Conservation (phyloP, 345 rosid species). For the Lagerstroemia speciosa region DNA sequence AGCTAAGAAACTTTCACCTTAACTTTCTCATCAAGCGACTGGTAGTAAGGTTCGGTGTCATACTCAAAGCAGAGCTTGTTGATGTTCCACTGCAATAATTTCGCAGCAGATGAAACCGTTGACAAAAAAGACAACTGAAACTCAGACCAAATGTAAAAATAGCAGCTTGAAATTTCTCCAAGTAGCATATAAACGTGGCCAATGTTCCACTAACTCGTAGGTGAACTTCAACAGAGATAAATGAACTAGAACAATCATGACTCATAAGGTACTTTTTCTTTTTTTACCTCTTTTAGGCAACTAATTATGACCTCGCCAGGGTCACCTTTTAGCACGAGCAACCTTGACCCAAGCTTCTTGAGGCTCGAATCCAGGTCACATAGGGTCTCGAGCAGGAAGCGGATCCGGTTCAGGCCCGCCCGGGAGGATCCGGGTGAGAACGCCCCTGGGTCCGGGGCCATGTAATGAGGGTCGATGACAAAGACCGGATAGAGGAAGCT, state of each 20-base stretch:
- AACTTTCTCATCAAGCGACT: conserved; percentile 52
- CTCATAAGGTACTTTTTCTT: background rate
- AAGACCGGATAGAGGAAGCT: conserved; percentile 59
- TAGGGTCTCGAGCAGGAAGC: conserved; percentile 73
- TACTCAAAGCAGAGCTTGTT: conserved; percentile 71
- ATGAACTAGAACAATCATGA: background rate
- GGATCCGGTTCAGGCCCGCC: conserved; percentile 71
- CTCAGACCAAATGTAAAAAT: too few species aligned
- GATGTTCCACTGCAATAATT: conserved; percentile 57
- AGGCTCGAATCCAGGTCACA: conserved; percentile 65
- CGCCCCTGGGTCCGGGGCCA: conserved; percentile 60
- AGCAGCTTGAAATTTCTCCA: background rate
- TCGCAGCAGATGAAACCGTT: background rate
- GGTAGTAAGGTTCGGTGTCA: conserved; percentile 88
- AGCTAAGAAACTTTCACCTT: conserved; percentile 32
- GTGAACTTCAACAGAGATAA: background rate
- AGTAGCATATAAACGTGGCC: background rate
- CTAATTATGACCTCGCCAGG: conserved; percentile 57
- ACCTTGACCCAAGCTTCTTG: conserved; percentile 50
- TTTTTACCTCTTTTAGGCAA: conserved; percentile 61
- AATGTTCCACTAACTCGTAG: background rate
- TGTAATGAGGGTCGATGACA: conserved; percentile 82
- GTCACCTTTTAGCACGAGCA: conserved; percentile 74
- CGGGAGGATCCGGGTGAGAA: conserved; percentile 63
- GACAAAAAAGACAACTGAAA: too few species aligned